Conservation (phyloP, 352 stramenopile genomes). For the Thalassiosira exigua region DNA sequence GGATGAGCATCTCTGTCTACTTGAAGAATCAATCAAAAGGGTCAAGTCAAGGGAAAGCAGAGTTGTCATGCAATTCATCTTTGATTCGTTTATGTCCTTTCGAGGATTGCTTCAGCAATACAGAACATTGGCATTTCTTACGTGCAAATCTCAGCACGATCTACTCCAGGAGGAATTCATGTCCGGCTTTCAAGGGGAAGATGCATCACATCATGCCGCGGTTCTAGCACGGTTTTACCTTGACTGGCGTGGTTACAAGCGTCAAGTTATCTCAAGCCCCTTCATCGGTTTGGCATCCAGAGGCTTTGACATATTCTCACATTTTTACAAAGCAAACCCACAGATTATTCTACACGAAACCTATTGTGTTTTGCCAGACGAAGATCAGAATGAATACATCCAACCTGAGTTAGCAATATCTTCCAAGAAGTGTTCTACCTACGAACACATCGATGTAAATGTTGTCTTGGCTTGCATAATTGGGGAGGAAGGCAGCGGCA, state of each 20-base stretch:
- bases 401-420: not conserved
- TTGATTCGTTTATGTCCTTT: constrained; percentile 8
- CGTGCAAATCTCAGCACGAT: not conserved
- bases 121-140: not conserved
- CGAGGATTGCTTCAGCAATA: not conserved
- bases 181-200: not conserved
- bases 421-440: not conserved
- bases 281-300: not conserved
- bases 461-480: not conserved
- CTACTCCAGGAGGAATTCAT: not conserved
- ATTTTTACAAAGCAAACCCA: not conserved
- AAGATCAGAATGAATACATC: too few relatives aligned
- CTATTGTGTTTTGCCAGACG: too few relatives aligned
- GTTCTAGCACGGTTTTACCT: constrained; percentile 1
- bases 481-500: not conserved
- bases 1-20: not conserved
- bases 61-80: constrained; percentile 10
- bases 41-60: not conserved
- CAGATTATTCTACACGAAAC: not conserved
- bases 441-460: not conserved
- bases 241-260: constrained; percentile 6
- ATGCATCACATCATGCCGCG: not conserved
- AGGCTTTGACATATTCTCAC: not conserved
- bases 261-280: not conserved
- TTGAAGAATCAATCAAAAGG: not conserved